Conservation (phyloP, 1,139 yeast genomes). For the Kurtzmaniella quercitrusa region DNA sequence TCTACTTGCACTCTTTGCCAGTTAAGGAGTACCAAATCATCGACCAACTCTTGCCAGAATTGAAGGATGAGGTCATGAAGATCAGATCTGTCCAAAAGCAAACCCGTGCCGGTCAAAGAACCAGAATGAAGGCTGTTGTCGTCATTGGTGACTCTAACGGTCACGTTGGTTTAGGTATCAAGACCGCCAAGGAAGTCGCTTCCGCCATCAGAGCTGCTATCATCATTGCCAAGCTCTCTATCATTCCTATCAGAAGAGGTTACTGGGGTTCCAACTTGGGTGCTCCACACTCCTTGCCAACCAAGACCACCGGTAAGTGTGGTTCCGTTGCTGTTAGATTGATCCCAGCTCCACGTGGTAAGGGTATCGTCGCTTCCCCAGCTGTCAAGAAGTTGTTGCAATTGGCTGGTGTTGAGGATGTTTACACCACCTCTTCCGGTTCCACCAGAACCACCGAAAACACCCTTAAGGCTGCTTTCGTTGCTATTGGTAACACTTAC, state of each 20-base stretch:
- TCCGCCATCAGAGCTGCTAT: conserved; percentile 99
- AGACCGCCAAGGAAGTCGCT: conserved; percentile 99
- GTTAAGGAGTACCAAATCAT: conserved; percentile 99
- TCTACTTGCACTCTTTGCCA: conserved; percentile 98
- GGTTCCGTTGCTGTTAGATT: conserved; percentile 98
- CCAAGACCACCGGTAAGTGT: conserved; percentile 99
- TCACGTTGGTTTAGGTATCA: conserved; percentile 99
- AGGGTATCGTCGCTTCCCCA: conserved; percentile 99
- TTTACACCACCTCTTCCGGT: conserved; percentile 98
- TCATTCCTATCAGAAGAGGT: conserved; percentile 99
- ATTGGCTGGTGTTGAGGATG: conserved; percentile 99
- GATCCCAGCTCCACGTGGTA: conserved; percentile 99
- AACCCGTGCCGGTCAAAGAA: conserved; percentile 99
- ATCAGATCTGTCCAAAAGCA: conserved; percentile 99
- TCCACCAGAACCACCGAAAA: conserved; percentile 99
- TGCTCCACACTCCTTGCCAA: conserved; percentile 98
- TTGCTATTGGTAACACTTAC: conserved; percentile 99
- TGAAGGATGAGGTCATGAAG: conserved; percentile 99
- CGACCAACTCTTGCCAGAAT: conserved; percentile 92
- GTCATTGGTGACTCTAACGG: conserved; percentile 99
- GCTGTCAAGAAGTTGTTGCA: conserved; percentile 98
- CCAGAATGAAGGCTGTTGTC: conserved; percentile 99
- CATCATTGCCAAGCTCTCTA: conserved; percentile 97
- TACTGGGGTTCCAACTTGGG: conserved; percentile 99
- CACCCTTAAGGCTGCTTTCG: conserved; percentile 99